Conservation (phyloP, 345 rosid species). For the Eucalyptus marginata region DNA sequence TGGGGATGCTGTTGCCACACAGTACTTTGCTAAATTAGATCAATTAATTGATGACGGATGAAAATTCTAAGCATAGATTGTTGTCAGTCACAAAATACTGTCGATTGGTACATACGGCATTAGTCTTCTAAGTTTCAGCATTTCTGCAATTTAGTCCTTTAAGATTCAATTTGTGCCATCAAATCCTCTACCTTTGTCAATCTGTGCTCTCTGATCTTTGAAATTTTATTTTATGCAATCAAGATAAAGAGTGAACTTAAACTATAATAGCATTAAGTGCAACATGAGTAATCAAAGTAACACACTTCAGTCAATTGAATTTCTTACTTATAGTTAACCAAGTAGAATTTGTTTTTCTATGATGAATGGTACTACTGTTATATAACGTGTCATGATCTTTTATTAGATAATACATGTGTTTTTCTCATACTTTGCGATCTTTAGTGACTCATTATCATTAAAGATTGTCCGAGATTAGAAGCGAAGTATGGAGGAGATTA, state of each 20-base stretch:
- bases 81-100: not conserved
- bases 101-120: not conserved
- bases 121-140: not conserved
- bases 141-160: not conserved
- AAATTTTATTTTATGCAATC: not conserved
- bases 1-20: not conserved
- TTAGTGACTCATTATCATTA: not conserved
- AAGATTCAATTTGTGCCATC: not conserved
- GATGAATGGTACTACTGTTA: not conserved
- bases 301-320: not conserved
- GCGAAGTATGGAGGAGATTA: not conserved
- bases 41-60: not conserved
- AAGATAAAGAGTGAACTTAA: not conserved
- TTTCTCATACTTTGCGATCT: not conserved
- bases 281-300: not conserved
- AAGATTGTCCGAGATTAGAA: not conserved
- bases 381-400: not conserved
- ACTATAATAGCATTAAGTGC: not conserved
- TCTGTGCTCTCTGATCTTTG: not conserved
- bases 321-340: not conserved
- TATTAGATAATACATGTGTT: not conserved
- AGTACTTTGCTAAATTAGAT: not conserved
- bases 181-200: not conserved
- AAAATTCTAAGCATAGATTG: not conserved
- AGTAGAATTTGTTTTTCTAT: not conserved